Evolutionary conservation across 345 rosid species (phyloP).

Genomic region (Pistacia integerrima): DNA sequence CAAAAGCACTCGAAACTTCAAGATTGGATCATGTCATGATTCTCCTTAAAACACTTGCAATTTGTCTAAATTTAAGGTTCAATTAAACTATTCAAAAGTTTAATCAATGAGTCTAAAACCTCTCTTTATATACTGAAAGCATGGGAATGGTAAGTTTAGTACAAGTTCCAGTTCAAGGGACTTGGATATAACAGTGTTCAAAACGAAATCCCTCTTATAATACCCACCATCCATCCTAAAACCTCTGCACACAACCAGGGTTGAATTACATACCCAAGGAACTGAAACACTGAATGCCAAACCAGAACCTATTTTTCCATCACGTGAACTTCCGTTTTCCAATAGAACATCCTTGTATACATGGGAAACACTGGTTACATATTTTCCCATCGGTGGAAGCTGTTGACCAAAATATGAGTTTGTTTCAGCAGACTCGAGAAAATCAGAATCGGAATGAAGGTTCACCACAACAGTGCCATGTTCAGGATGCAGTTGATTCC

Average conservation of each 20-base stretch:
- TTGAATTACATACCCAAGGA: conserved; percentile 78
- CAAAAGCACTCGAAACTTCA: no score
- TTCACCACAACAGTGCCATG: conserved; percentile 91
- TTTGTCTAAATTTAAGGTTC: neutral
- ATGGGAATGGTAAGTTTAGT: conserved; percentile 68
- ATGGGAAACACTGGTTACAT: conserved; percentile 52
- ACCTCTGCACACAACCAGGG: conserved; percentile 78
- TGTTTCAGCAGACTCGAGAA: conserved; percentile 26
- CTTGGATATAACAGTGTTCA: conserved; percentile 46
- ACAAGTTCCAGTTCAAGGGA: conserved; percentile 53
- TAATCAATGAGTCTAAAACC: conserved; percentile 47
- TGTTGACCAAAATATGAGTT: conserved; percentile 33
- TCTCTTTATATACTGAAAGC: conserved; percentile 61
- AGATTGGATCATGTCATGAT: neutral
- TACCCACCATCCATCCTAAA: conserved; percentile 25
- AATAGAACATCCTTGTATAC: conserved; percentile 61
- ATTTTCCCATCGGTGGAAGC: conserved; percentile 45
- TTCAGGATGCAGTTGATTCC: conserved; percentile 53
- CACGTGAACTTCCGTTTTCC: conserved; percentile 37
- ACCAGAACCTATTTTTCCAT: conserved; percentile 32
- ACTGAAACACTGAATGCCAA: conserved; percentile 58
- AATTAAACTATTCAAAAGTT: neutral
- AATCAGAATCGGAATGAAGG: conserved; percentile 72
- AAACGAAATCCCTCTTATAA: conserved; percentile 32
- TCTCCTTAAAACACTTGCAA: neutral